phyloP scores from a whole-genome alignment of 2,329 filamentous ascomycete species.

The Diaporthe amygdali region DNA sequence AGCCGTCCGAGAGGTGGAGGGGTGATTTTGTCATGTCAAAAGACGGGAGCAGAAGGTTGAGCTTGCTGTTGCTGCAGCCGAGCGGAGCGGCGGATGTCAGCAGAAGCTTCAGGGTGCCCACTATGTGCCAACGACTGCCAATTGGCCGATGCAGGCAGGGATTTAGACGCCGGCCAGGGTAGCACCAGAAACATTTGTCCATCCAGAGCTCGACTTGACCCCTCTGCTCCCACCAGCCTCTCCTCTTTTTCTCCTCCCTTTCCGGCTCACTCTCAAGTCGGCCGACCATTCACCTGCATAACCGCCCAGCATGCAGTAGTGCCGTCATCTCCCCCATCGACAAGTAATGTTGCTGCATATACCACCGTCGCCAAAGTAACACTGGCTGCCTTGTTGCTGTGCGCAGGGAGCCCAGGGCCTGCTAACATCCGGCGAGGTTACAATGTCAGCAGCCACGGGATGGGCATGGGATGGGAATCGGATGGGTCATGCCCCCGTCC shows the following conservation, averaged over 20 bases:
- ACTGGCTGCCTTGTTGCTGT: slow-evolving; percentile 30
- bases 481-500: slow-evolving; percentile 1
- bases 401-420: background rate
- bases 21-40: background rate
- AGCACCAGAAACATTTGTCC: slow-evolving; percentile 12
- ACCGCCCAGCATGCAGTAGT: slow-evolving; percentile 46
- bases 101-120: slow-evolving; percentile 19
- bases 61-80: slow-evolving; percentile 11
- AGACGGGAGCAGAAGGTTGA: slow-evolving; percentile 1
- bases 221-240: slow-evolving; percentile 5
- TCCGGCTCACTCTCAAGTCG: slow-evolving; percentile 18
- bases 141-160: slow-evolving; percentile 38
- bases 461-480: background rate
- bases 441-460: slow-evolving; percentile 16
- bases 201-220: slow-evolving; percentile 9
- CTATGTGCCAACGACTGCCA: slow-evolving; percentile 23
- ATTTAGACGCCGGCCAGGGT: slow-evolving; percentile 43
- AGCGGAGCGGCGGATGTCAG: slow-evolving; percentile 36
- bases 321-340: slow-evolving; percentile 26
- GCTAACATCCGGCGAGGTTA: slow-evolving; percentile 1
- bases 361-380: slow-evolving; percentile 29
- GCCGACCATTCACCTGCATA: slow-evolving; percentile 40
- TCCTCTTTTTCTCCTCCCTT: slow-evolving; percentile 12
- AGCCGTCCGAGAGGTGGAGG: background rate
- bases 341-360: slow-evolving; percentile 24